Evolutionary conservation across 768 basidiomycete genomes (phyloP).

Genomic region (Russula sp.): DNA sequence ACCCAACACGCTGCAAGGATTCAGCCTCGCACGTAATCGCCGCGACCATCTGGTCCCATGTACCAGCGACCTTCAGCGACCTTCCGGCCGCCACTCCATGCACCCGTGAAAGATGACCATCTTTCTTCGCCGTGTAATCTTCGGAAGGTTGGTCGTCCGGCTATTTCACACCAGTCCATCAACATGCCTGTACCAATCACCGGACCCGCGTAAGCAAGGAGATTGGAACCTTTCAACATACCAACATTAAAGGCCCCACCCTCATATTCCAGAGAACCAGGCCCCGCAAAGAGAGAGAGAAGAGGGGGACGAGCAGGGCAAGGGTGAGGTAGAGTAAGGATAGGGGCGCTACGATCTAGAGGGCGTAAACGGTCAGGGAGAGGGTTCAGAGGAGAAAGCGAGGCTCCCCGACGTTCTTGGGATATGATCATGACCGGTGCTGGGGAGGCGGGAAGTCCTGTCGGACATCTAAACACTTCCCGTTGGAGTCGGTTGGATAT

Average conservation of each 20-base stretch:
- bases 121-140: slow-evolving; percentile 56
- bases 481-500: too few relatives aligned
- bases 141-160: slow-evolving; percentile 71
- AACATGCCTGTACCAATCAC: slow-evolving; percentile 52
- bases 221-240: slow-evolving; percentile 32
- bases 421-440: slow-evolving; percentile 73
- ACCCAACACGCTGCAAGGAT: slow-evolving; percentile 86
- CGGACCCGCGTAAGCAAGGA: not conserved
- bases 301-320: slow-evolving; percentile 77
- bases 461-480: too few relatives aligned
- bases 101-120: slow-evolving; percentile 63
- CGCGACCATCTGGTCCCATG: slow-evolving; percentile 59
- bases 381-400: slow-evolving; percentile 5
- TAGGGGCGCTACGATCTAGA: slow-evolving; percentile 88
- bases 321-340: slow-evolving; percentile 91
- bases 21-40: slow-evolving; percentile 84
- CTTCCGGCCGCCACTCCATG: slow-evolving; percentile 76
- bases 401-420: slow-evolving; percentile 46
- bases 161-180: slow-evolving; percentile 98
- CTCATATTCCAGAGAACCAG: slow-evolving; percentile 62
- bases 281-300: slow-evolving; percentile 67
- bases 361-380: slow-evolving; percentile 4
- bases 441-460: too few relatives aligned
- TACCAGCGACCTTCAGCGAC: slow-evolving; percentile 53
- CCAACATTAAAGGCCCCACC: slow-evolving; percentile 78